Percentiles rank a stretch among this genome's conserved stretches.
Conservation (phyloP, 805 yeast genomes). For the Candida alai region DNA sequence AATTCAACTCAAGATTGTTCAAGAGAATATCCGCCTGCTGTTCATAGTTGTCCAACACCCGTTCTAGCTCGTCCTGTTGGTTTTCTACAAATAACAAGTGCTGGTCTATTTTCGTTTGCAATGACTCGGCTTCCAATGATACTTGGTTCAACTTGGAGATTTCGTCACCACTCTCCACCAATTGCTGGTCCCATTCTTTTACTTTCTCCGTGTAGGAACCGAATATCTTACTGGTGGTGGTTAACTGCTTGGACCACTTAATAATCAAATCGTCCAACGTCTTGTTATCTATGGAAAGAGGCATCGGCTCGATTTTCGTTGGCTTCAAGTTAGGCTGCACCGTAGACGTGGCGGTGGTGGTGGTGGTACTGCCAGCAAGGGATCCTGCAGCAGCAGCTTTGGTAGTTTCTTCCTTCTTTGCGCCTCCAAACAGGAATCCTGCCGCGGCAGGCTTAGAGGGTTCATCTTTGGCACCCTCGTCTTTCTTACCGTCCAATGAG, state of each 20-base stretch:
- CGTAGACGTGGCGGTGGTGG: conserved; percentile 11
- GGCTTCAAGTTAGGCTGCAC: conserved; percentile 36
- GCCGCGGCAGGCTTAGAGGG: conserved; percentile 14
- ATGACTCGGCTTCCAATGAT: conserved; percentile 76
- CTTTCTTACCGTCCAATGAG: conserved; percentile 22
- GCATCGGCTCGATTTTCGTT: conserved; percentile 59
- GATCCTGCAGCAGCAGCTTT: conserved; percentile 10
- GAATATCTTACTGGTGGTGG: conserved; percentile 70
- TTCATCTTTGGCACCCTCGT: conserved; percentile 15
- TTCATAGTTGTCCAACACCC: conserved; percentile 78
- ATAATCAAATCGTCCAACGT: conserved; percentile 89
- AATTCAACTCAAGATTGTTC: conserved; percentile 30
- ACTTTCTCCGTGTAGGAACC: conserved; percentile 70
- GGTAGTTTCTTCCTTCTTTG: conserved; percentile 18
- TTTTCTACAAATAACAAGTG: conserved; percentile 79
- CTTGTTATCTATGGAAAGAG: conserved; percentile 80
- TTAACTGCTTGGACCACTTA: conserved; percentile 87
- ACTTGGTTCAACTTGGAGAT: conserved; percentile 74
- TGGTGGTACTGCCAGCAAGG: conserved; percentile 6
- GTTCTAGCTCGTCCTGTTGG: conserved; percentile 89
- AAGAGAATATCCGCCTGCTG: conserved; percentile 56
- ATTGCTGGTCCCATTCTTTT: conserved; percentile 78
- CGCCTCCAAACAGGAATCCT: conserved; percentile 26
- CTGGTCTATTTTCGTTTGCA: conserved; percentile 83
- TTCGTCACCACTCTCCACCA: conserved; percentile 83